Evolutionary conservation across 805 yeast species (phyloP), one percentile per base, ranked within the genome.

Genomic region (Starmera amethionina): DNA sequence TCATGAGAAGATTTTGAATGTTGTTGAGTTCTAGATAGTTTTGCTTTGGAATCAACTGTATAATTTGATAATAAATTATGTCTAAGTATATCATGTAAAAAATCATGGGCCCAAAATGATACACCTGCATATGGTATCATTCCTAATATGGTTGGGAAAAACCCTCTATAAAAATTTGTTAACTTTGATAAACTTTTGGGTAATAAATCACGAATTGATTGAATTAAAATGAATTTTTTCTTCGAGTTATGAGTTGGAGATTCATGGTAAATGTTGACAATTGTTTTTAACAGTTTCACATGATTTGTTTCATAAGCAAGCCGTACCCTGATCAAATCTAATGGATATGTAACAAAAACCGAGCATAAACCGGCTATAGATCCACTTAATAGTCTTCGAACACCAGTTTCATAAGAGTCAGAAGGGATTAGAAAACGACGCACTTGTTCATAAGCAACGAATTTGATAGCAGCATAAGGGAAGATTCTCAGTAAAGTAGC

Each of bases 121-220:
- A 90, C 97, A 10, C 98, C 98, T 1, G 98, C 98, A 58, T 93
- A 93, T 1, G 98, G 98, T 18, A 93, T 70, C 95, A 93, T 89
- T 10, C 98, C 98, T 33, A 89, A 52, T 35, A 93, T 79, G 0
- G 98, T 93, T 15, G 98, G 96, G 8, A 83, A 75, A 60, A 90
- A 93, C 2, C 98, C 98, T 42, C 97, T 71, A 63, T 90, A 93
- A 59, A 89, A 93, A 63, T 89, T 90, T 16, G 54, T 39, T 19
- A 55, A 22, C 10, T 45, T 46, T 15, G 55, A 45, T 5, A 52
- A n/a, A 2, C 41, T 32, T 2, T 27, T 6, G 4, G 59, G 59
- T 15, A 54, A 41, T 2, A 42, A 46, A 5, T 38, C 29, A 31
- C 52, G 54, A 18, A 48, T n/a, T 39, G 43, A 40, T 36, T 47